Evolutionary conservation across 2,329 filamentous ascomycete genomes (phyloP).

Genomic region (Aureobasidium sp.): DNA sequence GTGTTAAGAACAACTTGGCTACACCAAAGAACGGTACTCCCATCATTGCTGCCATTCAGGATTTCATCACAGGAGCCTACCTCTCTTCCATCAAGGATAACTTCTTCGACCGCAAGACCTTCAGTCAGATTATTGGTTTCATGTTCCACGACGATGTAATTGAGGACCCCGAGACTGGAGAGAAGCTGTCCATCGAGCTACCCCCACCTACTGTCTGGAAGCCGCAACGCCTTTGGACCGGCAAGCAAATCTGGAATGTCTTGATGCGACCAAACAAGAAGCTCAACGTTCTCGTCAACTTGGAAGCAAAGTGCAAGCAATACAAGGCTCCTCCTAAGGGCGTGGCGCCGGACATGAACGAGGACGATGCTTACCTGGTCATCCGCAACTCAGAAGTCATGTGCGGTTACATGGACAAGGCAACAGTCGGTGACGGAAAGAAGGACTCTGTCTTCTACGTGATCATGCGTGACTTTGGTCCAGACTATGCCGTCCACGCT

Average conservation of each 20-base stretch:
- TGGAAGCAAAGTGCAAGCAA: slow-evolving; percentile 86
- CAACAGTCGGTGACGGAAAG: slow-evolving; percentile 92
- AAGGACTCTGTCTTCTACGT: slow-evolving; percentile 98
- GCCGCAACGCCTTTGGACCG: slow-evolving; percentile 85
- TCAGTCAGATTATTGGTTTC: slow-evolving; percentile 83
- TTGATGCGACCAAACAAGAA: slow-evolving; percentile 81
- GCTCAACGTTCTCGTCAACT: slow-evolving; percentile 77
- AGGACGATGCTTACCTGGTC: slow-evolving; percentile 74
- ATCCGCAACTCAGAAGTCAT: slow-evolving; percentile 95
- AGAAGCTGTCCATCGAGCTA: slow-evolving; percentile 63
- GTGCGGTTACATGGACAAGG: slow-evolving; percentile 97
- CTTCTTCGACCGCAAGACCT: slow-evolving; percentile 83
- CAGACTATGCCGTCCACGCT: slow-evolving; percentile 75
- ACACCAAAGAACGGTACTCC: slow-evolving; percentile 97
- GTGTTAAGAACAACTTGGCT: slow-evolving; percentile 90
- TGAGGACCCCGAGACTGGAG: slow-evolving; percentile 39
- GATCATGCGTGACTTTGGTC: slow-evolving; percentile 89
- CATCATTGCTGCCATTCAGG: slow-evolving; percentile 97
- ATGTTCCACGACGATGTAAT: slow-evolving; percentile 73
- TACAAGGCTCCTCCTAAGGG: slow-evolving; percentile 56
- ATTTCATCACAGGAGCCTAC: slow-evolving; percentile 96
- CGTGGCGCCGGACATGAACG: slow-evolving; percentile 70
- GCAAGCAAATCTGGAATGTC: slow-evolving; percentile 92
- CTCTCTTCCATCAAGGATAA: slow-evolving; percentile 85
- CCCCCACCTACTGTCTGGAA: slow-evolving; percentile 83